Evolutionary conservation across 2,329 filamentous ascomycete species (phyloP), one percentile per base, ranked within the genome.

Genomic region (Fusarium guadeloupense): DNA sequence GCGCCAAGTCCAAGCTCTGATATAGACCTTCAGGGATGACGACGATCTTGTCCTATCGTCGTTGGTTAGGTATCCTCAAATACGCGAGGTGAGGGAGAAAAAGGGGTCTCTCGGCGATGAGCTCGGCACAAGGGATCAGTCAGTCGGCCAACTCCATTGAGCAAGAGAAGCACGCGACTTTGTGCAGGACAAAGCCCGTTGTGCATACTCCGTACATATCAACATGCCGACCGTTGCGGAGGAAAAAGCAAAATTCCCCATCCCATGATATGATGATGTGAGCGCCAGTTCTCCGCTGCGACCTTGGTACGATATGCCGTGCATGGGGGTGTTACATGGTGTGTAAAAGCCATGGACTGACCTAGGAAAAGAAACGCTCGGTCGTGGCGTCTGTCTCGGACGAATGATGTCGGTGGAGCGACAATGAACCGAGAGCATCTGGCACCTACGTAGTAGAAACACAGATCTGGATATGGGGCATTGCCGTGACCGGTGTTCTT

Each of bases 121-220:
- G 59, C 62, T 64, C 62, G 62, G 62, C 62, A 66, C 39, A 51
- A 62, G 54, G 44, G 33, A 52, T 26, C 43, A 46, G 26, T 26
- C 37, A 46, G 26, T 53, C 52, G 40, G 41, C 42, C 38, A 49
- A 49, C 61, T 59, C 64, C 63, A 67, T 57, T 41, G 9, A 33
- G 21, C 44, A 17, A 43, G 23, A 42, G 33, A 50, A 54, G 64
- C 66, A 69, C 66, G 66, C 66, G 66, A 68, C 64, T 65, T 63
- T 58, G 56, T 67, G 51, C 60, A 67, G 52, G 41, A 59, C 41
- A 49, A 66, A 50, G 52, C 42, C 50, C 38, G 45, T 50, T 12
- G 39, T 62, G 62, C 65, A 68, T 61, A n/a, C n/a, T n/a, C n/a
- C n/a, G n/a, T n/a, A n/a, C n/a, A n/a, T n/a, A n/a, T n/a, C n/a